phyloP scores from a whole-genome alignment of 2,329 filamentous ascomycete genomes.

The Sordariomycetes sp. region DNA sequence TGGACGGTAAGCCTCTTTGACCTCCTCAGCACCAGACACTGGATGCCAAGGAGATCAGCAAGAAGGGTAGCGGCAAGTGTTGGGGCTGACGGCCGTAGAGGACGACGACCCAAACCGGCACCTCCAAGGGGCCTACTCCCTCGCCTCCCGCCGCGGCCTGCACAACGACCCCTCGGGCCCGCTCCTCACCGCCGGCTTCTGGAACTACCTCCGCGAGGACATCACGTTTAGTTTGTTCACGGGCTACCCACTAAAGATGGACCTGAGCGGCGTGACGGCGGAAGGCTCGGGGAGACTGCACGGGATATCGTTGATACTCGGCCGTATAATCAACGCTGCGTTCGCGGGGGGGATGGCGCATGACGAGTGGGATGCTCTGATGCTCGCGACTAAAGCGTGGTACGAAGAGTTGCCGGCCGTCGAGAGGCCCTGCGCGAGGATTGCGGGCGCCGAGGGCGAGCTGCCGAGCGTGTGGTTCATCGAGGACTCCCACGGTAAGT shows the following conservation, averaged over 20 bases:
- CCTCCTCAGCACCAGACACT: too few species aligned
- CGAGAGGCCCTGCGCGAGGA: constrained; percentile 17
- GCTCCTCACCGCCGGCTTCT: constrained; percentile 27
- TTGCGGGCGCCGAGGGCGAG: constrained; percentile 2
- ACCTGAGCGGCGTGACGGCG: constrained; percentile 13
- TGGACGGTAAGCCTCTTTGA: not conserved
- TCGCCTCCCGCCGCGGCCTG: constrained; percentile 17
- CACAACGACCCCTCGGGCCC: constrained; percentile 11
- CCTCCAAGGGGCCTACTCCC: constrained; percentile 29
- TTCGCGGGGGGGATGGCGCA: constrained; percentile 11
- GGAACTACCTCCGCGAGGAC: constrained; percentile 37
- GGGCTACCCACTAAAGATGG: constrained; percentile 25
- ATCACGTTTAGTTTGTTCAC: constrained; percentile 38
- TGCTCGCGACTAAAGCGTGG: not conserved
- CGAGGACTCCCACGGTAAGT: constrained; percentile 26
- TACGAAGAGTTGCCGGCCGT: constrained; percentile 12
- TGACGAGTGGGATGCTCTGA: constrained; percentile 9
- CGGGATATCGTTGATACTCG: constrained; percentile 25
- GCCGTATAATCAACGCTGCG: constrained; percentile 24
- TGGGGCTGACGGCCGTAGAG: not conserved
- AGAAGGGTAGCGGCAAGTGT: not conserved
- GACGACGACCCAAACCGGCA: constrained; percentile 18
- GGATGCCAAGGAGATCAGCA: too few species aligned
- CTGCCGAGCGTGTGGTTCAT: constrained; percentile 26
- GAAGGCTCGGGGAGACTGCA: constrained; percentile 23